Base-by-base conservation (phyloP, 2,329 filamentous ascomycete genomes). In the Penicillium sp. region DNA sequence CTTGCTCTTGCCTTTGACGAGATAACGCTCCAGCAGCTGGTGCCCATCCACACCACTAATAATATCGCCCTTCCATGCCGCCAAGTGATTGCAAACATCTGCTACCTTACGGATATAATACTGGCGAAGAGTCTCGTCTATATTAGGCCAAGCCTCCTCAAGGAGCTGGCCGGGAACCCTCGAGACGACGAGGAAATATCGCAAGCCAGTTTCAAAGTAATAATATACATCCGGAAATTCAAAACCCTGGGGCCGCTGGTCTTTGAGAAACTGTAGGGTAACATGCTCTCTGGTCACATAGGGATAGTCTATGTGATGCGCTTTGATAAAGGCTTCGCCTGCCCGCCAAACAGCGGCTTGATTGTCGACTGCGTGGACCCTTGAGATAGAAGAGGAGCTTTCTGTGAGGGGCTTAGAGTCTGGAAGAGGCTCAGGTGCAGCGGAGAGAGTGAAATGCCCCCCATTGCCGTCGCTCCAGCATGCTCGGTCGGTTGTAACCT, bases 281-380 rank as follows among this genome's bases (percentile, higher is more conserved):
- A 39, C 22, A 59, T 61, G 41, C 47, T 61, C 59, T 54, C 55
- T 59, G 22, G 59, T 61, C 16, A 61, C 27, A 58, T 56, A 13
- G 37, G 59, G 56, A 59, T 55, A 56, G 37, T 61, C 52, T 22
- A 61, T 61, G 13, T 50, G 52, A 54, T 61, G 56, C 19, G 49
- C 57, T 54, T 60, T 56, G 49, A 61, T 59, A 31, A 61, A 59
- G 36, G 59, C 55, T 58, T 59, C 53, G 40, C 55, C 59, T 56
- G 52, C 55, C 7, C 55, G 35, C 56, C 43, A 61, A 41, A 59
- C 59, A n/a, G 59, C 59, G 36, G 59, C 52, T 14, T 56, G 50
- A 35, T 61, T 61, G n/a, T 54, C 37, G 44, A 59, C 49, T 58
- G 50, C 36, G 27, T 60, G 19, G 2, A 56, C 58, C 54, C 36